phyloP scores from a whole-genome alignment of 1,139 yeast species.

The Scheffersomyces quercinus region DNA sequence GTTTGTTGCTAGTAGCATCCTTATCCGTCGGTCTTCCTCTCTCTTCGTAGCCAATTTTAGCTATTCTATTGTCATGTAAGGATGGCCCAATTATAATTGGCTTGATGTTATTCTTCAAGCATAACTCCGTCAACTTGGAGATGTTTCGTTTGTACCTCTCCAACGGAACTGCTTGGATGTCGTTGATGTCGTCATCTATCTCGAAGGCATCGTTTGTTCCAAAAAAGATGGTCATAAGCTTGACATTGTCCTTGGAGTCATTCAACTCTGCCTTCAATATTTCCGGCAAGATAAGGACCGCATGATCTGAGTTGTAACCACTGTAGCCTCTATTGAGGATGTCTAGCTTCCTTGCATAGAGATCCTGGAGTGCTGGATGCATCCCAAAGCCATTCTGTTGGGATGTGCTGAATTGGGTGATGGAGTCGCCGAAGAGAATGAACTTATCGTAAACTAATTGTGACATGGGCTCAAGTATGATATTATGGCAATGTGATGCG shows the following conservation, averaged over 20 bases:
- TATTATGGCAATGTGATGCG: too few species aligned
- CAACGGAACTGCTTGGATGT: conserved; percentile 55
- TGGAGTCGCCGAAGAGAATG: conserved; percentile 68
- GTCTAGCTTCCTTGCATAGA: conserved; percentile 54
- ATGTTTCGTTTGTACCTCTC: conserved; percentile 51
- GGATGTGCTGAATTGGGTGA: conserved; percentile 54
- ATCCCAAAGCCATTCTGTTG: conserved; percentile 41
- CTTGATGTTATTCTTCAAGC: conserved; percentile 42
- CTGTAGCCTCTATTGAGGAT: conserved; percentile 60
- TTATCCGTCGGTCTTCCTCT: conserved; percentile 7
- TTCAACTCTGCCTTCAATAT: conserved; percentile 46
- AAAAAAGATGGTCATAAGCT: conserved; percentile 59
- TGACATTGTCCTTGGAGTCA: conserved; percentile 23
- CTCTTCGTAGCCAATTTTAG: conserved; percentile 1
- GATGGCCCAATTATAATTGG: conserved; percentile 66
- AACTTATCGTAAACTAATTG: conserved; percentile 39
- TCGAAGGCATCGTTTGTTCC: conserved; percentile 74
- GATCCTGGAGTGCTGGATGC: conserved; percentile 52
- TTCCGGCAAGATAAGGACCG: conserved; percentile 43
- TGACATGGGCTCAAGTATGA: too few species aligned
- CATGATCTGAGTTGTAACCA: conserved; percentile 63
- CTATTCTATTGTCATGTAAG: conserved; percentile 42
- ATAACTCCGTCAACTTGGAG: conserved; percentile 35
- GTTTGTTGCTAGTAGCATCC: conserved; percentile 22
- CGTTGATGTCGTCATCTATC: conserved; percentile 17